Evolutionary conservation across 2,329 filamentous ascomycete genomes (phyloP), one percentile per base, ranked within the genome.

Genomic region (Lojkania enalia): DNA sequence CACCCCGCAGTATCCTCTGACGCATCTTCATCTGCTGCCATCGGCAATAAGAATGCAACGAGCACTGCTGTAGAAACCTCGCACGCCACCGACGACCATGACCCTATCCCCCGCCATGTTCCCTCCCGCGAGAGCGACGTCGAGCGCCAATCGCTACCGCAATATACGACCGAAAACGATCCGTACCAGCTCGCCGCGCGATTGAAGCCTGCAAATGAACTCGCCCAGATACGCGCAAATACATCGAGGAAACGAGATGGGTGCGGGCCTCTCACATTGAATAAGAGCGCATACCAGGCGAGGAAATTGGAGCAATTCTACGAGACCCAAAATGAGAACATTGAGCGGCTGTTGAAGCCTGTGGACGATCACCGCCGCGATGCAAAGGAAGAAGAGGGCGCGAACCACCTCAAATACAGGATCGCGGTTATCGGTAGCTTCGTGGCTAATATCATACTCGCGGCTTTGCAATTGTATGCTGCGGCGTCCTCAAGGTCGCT

Each of bases 321-420:
- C 77, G 82, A 89, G 66, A 79, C 79, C 20, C 92, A 99, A 67
- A 99, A 99, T 67, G 88, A 91, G 67, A 91, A 89, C 59, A 99
- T 99, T 55, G 84, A 96, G 74, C 83, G 89, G 9, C 81, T 96
- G 72, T 78, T 97, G 54, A 96, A 96, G 74, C 86, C 88, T 2
- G 92, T 97, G 2, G 90, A 96, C 63, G 90, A 96, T 64, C 94
- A 97, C 71, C 79, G 87, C 14, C 84, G 85, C 25, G 85, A 90
- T 36, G 91, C 91, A 25, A 85, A 83, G 53, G 87, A 95, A 58
- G 83, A 91, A 66, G 84, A 87, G 46, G 84, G 83, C 47, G 87
- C 90, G 21, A 92, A 95, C 64, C 86, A 92, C 50, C 72, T 96
- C 58, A 85, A 86, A 61, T 85, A 81, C 71, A 81, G 82, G 59